phyloP scores from a whole-genome alignment of 2,329 filamentous ascomycete species.

The Lachnellula suecica region DNA sequence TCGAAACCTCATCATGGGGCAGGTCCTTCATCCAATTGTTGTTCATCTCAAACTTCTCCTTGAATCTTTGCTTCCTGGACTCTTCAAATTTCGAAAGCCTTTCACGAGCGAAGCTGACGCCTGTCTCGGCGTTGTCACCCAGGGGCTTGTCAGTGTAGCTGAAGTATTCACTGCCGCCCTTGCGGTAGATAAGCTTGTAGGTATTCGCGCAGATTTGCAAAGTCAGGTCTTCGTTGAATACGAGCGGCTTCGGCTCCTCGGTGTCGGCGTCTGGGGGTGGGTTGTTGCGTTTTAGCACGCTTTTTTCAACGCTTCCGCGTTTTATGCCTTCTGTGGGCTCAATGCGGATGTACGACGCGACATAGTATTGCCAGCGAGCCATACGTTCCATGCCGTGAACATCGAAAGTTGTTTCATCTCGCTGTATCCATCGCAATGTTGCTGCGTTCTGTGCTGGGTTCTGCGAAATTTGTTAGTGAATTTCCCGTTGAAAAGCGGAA shows the following conservation, averaged over 20 bases:
- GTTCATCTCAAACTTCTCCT: conserved; percentile 52
- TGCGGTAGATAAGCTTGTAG: conserved; percentile 76
- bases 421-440: conserved; percentile 68
- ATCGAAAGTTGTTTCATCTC: conserved; percentile 76
- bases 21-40: conserved; percentile 49
- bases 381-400: conserved; percentile 83
- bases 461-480: conserved; percentile 40
- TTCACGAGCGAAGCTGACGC: conserved; percentile 28
- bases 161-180: conserved; percentile 68
- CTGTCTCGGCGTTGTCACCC: conserved; percentile 37
- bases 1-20: conserved; percentile 48
- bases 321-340: conserved; percentile 83
- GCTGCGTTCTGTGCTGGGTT: conserved; percentile 68
- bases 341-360: conserved; percentile 84
- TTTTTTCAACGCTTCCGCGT: conserved; percentile 63
- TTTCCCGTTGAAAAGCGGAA: neutral
- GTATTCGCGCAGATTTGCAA: conserved; percentile 76
- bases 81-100: conserved; percentile 34
- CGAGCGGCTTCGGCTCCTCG: conserved; percentile 56
- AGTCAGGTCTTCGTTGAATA: conserved; percentile 66
- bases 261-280: conserved; percentile 61
- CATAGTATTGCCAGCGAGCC: conserved; percentile 91
- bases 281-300: conserved; percentile 70
- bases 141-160: conserved; percentile 49
- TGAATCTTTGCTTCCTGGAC: conserved; percentile 43